A percentile compares a stretch with the other conserved stretches of the same genome.
Evolutionary conservation across 352 stramenopile genomes (phyloP).

Genomic region (Pythium vanterpoolii): DNA sequence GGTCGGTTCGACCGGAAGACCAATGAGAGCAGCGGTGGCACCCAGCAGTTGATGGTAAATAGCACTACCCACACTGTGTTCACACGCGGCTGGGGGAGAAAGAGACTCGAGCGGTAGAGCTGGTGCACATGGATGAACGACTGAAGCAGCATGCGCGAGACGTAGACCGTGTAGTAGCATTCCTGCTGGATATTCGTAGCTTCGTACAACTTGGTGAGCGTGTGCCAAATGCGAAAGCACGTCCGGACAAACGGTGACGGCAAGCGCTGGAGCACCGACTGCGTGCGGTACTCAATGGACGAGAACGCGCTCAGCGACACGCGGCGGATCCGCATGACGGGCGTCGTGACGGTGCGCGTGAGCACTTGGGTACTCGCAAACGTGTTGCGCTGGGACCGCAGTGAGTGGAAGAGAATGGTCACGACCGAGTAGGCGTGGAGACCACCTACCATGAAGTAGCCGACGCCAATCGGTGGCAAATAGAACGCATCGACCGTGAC

Average conservation of each 20-base stretch:
- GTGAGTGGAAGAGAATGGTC: slow-evolving; percentile 21
- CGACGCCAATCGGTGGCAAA: slow-evolving; percentile 22
- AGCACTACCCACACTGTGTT: slow-evolving; percentile 9
- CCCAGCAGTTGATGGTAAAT: slow-evolving; percentile 14
- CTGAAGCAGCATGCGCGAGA: slow-evolving; percentile 7
- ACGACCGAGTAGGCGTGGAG: slow-evolving; percentile 20
- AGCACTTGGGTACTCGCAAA: slow-evolving; percentile 22
- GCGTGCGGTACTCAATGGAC: slow-evolving; percentile 23
- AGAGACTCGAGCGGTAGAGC: slow-evolving; percentile 7
- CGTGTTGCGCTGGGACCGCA: slow-evolving; percentile 9
- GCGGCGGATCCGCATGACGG: slow-evolving; percentile 17
- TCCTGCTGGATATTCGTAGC: slow-evolving; percentile 11
- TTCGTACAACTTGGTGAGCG: slow-evolving; percentile 3
- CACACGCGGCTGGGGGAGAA: slow-evolving; percentile 5
- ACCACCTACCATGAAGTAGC: slow-evolving; percentile 21
- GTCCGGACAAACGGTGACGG: slow-evolving; percentile 17
- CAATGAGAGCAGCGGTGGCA: slow-evolving; percentile 2
- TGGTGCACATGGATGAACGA: slow-evolving; percentile 11
- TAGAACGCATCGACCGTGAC: slow-evolving; percentile 21
- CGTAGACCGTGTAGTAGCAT: slow-evolving; percentile 12
- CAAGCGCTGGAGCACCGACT: slow-evolving; percentile 21
- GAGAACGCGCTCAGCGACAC: slow-evolving; percentile 17
- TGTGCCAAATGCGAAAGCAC: slow-evolving; percentile 13
- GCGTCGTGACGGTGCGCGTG: slow-evolving; percentile 20
- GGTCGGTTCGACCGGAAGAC: slow-evolving; percentile 8